phyloP scores from a whole-genome alignment of 495 filamentous ascomycete genomes.

The Geoglossum glabrum region DNA sequence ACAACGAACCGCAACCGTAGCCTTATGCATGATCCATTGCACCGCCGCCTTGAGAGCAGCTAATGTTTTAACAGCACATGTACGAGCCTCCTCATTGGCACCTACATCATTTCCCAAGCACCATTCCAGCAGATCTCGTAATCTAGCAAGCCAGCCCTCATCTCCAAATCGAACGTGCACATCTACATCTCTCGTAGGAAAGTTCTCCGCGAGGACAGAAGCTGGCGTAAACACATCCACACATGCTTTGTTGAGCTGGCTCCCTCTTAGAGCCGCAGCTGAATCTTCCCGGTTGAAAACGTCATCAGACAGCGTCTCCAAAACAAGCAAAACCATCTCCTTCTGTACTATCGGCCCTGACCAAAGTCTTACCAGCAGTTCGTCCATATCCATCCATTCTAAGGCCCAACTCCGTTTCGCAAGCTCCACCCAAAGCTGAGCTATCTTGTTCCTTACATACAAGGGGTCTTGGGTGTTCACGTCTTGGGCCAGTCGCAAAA shows the following conservation, averaged over 20 bases:
- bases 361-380: constrained; percentile 65
- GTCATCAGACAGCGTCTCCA: constrained; percentile 90
- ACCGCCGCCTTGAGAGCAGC: constrained; percentile 54
- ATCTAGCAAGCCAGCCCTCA: constrained; percentile 72
- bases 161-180: constrained; percentile 47
- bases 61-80: constrained; percentile 52
- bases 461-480: constrained; percentile 52
- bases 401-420: constrained; percentile 81
- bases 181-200: constrained; percentile 42
- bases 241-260: constrained; percentile 64
- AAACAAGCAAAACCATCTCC: constrained; percentile 57
- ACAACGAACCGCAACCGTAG: constrained; percentile 46
- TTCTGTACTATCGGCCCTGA: constrained; percentile 49
- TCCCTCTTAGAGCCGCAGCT: constrained; percentile 60
- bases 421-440: constrained; percentile 86
- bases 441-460: constrained; percentile 82
- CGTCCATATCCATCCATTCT: constrained; percentile 91
- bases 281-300: constrained; percentile 80
- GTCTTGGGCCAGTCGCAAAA: constrained; percentile 56
- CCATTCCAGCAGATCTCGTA: constrained; percentile 50
- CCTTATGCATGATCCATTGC: constrained; percentile 68
- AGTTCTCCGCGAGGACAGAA: constrained; percentile 48
- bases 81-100: constrained; percentile 39
- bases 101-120: constrained; percentile 46
- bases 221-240: constrained; percentile 83